A percentile compares a stretch with the other conserved stretches of the same genome.
phyloP scores from a whole-genome alignment of 495 filamentous ascomycete species.

The Friedmanniomyces simplex region DNA sequence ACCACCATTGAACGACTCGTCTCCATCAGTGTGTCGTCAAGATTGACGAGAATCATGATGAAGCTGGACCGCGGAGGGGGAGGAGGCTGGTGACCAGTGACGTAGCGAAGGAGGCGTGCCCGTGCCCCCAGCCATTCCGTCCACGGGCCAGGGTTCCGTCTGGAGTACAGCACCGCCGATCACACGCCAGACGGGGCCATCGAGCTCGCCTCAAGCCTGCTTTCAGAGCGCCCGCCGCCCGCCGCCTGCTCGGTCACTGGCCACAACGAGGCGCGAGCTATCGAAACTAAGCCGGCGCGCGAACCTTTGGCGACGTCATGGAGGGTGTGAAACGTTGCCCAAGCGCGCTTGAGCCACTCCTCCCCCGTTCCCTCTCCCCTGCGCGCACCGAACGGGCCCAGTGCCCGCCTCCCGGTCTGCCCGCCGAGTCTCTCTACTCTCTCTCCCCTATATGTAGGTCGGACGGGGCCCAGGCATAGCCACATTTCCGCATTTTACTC shows the following conservation, averaged over 20 bases:
- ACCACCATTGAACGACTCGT: too few relatives aligned
- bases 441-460: constrained; percentile 10
- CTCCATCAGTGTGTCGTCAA: too few relatives aligned
- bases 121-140: constrained; percentile 6
- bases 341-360: background rate
- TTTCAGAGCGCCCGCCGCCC: background rate
- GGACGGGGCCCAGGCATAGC: constrained; percentile 4
- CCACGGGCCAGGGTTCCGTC: background rate
- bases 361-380: background rate
- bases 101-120: background rate
- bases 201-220: background rate
- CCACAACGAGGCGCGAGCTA: constrained; percentile 21
- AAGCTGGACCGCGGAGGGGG: too few relatives aligned
- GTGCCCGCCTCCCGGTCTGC: background rate
- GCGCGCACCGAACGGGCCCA: too few relatives aligned
- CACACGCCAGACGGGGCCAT: background rate
- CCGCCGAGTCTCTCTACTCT: too few relatives aligned
- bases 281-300: too few relatives aligned
- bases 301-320: constrained; percentile 10
- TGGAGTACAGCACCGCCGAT: background rate
- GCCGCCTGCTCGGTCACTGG: constrained; percentile 10
- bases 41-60: too few relatives aligned
- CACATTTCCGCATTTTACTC: constrained; percentile 12
- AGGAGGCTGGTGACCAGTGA: background rate
- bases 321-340: constrained; percentile 4